Evolutionary conservation across 805 yeast species (phyloP).

Genomic region (Debaryomyces prosopidis): DNA sequence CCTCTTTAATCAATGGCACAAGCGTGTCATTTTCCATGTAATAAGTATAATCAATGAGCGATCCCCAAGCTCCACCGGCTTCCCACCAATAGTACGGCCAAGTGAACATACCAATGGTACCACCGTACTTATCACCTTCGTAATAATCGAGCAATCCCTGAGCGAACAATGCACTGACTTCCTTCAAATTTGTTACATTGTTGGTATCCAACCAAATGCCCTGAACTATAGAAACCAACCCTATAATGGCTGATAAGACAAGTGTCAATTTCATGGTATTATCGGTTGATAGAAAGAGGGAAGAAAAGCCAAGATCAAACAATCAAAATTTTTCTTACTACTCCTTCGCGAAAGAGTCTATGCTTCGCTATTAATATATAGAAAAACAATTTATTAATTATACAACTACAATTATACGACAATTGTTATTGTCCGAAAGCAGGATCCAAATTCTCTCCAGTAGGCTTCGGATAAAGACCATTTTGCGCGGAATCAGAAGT

Average conservation of each 20-base stretch:
- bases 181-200: conserved; percentile 45
- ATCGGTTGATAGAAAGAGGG: background rate
- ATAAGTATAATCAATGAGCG: conserved; percentile 75
- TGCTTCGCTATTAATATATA: conserved; percentile 1
- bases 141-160: conserved; percentile 83
- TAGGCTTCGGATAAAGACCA: background rate
- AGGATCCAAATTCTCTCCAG: conserved; percentile 20
- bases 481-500: background rate
- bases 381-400: background rate
- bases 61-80: conserved; percentile 95
- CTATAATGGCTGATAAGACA: conserved; percentile 2
- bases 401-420: conserved; percentile 1
- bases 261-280: conserved; percentile 6
- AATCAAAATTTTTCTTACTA: background rate
- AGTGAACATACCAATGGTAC: conserved; percentile 83
- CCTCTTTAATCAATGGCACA: conserved; percentile 55
- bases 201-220: conserved; percentile 39
- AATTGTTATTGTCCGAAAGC: conserved; percentile 12
- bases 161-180: conserved; percentile 61
- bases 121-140: conserved; percentile 65
- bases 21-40: conserved; percentile 71
- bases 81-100: conserved; percentile 98
- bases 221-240: conserved; percentile 6
- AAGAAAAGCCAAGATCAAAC: background rate
- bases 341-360: background rate